Evolutionary conservation across 1,284 basidiomycete genomes (phyloP).

Genomic region (Abortiporus biennis): DNA sequence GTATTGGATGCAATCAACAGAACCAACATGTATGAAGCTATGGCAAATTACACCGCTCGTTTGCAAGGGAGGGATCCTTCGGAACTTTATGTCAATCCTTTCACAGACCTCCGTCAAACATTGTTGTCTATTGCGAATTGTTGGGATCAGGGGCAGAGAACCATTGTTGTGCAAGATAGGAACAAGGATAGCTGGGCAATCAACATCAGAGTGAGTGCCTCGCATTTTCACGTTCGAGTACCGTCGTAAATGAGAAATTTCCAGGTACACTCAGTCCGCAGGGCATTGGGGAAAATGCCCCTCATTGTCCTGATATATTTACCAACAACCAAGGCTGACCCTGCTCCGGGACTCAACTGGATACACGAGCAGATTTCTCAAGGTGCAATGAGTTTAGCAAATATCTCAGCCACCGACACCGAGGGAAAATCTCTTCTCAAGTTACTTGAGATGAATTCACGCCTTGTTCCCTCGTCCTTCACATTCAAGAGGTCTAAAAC

Average conservation of each 20-base stretch:
- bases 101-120: conserved; percentile 31
- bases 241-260: no score
- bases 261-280: conserved; percentile 26
- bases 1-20: conserved; percentile 9
- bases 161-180: conserved; percentile 23
- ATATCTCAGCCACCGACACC: conserved; percentile 21
- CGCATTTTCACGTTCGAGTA: no score
- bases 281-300: conserved; percentile 22
- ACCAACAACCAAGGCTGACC: conserved; percentile 13
- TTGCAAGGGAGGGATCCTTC: conserved; percentile 1
- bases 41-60: neutral
- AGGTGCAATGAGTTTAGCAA: conserved; percentile 2
- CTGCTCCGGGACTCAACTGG: conserved; percentile 12
- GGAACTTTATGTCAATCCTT: conserved; percentile 22
- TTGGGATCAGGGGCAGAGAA: conserved; percentile 19
- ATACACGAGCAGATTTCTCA: conserved; percentile 7
- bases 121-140: conserved; percentile 24
- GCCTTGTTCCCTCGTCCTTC: conserved; percentile 24
- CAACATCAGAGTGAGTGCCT: conserved; percentile 22
- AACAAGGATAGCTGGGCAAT: conserved; percentile 20
- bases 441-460: conserved; percentile 29
- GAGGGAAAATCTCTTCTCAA: conserved; percentile 29
- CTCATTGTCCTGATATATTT: conserved; percentile 27
- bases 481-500: conserved; percentile 12
- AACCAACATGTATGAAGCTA: conserved; percentile 13